These are phyloP conservation scores for Saccharomyces hybrid DNA, from an alignment of 1,139 yeast genomes.

Conservation along the genomic window DNA sequence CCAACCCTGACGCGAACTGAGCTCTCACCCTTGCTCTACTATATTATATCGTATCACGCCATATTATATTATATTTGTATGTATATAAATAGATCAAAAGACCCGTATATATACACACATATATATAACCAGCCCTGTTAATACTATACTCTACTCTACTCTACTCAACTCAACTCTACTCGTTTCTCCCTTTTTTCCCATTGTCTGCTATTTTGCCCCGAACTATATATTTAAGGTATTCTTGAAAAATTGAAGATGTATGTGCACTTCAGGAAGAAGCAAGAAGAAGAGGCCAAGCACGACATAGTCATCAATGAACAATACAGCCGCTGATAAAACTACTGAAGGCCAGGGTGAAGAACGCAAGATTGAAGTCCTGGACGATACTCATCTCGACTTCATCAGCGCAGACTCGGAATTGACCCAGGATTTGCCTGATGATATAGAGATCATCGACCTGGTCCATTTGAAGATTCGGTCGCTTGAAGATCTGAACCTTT, in stretches of 20 bases:
- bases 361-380: conserved; percentile 43
- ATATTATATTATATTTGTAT: conserved; percentile 1
- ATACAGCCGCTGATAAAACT: background rate
- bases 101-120: conserved; percentile 2
- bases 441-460: conserved; percentile 62
- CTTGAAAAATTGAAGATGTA: background rate
- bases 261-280: background rate
- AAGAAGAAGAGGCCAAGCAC: background rate
- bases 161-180: background rate
- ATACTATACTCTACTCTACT: conserved; percentile 1
- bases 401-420: conserved; percentile 50
- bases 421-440: conserved; percentile 53
- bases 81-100: background rate
- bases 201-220: background rate
- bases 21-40: conserved; percentile 51
- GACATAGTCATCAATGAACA: background rate
- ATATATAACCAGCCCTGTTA: conserved; percentile 4
- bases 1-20: conserved; percentile 34
- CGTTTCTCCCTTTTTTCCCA: background rate
- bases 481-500: conserved; percentile 56
- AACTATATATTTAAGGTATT: background rate
- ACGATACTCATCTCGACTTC: conserved; percentile 37
- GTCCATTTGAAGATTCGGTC: conserved; percentile 71
- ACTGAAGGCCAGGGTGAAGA: background rate
- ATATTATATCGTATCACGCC: conserved; percentile 40